These are phyloP conservation scores for Brassica balearica DNA, from an alignment of 441 rosid genomes.

Conservation along the genomic window DNA sequence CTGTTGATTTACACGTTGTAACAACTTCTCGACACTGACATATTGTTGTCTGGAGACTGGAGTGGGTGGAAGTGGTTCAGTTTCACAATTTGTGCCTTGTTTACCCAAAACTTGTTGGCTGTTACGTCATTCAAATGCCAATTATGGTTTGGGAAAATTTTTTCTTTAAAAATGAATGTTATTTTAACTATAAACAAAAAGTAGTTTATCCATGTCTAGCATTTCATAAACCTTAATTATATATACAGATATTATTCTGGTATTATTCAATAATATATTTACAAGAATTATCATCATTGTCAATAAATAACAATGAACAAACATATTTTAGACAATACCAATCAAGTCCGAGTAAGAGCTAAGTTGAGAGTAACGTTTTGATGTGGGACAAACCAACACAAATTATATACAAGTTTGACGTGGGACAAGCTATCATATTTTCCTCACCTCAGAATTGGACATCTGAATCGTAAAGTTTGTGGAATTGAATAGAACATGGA, in stretches of 20 bases:
- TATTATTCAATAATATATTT: background rate
- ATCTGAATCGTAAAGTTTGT: background rate
- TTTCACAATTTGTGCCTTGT: slow-evolving; percentile 4
- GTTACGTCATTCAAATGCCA: slow-evolving; percentile 28
- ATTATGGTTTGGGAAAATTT: background rate
- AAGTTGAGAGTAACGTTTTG: background rate
- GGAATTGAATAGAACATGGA: background rate
- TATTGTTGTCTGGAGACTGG: slow-evolving; percentile 37
- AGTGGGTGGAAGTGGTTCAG: slow-evolving; percentile 38
- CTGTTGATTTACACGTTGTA: slow-evolving; percentile 43
- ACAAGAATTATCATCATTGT: background rate
- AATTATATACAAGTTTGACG: slow-evolving; percentile 7
- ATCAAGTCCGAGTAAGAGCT: background rate
- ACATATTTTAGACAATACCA: background rate
- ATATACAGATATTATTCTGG: background rate
- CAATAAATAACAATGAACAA: background rate
- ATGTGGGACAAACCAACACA: background rate
- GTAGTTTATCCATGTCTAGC: too few species aligned
- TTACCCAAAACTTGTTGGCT: slow-evolving; percentile 24
- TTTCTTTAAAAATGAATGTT: background rate
- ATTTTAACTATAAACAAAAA: background rate
- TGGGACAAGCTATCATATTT: background rate
- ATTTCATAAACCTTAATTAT: background rate
- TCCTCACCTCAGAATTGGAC: background rate
- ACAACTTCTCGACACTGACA: slow-evolving; percentile 46